Evolutionary conservation across 371 early-diverging fungal genomes (phyloP), one percentile per base, ranked within the genome.

Genomic region (Mortierella sp.): DNA sequence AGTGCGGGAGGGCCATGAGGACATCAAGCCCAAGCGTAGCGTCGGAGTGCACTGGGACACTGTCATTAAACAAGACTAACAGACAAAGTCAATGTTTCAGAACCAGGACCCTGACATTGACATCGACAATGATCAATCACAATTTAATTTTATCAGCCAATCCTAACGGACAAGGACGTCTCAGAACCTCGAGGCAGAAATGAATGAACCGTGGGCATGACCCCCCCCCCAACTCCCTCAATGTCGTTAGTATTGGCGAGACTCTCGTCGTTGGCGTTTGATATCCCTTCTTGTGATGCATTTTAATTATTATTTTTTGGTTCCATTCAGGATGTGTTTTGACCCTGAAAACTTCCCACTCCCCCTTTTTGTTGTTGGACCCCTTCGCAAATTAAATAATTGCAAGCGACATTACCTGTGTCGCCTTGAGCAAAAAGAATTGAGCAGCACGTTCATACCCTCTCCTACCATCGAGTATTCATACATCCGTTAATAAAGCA

Each of bases 11-110:
- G 35, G 96, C 27, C 97, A 96, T 76, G 87, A 92, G 81, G 96
- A 96, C 77, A 82, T 97, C 56, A 80, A 89, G 49, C 92, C 94
- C 11, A 91, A 89, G 72, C 89, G 90, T 65, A 92, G 92, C 10
- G 90, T 96, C 65, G 95, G 93, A 56, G 91, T 93, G 78, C 95
- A 95, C 77, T 94, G 91, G 93, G 93, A 93, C 7, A 91, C 93
- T 1, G 91, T 60, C 3, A 32, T 60, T 16, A 16, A 14, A 29
- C 32, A 60, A 16, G 35, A 2, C 35, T 3, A 35, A 35, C 1
- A 35, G 35, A 35, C 35, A 35, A 35, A 35, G 35, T 3, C 35
- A 35, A 35, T 1, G 27, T 74, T 27, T 41, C n/a, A 54, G 24
- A 18, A 63, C 16, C 32, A 56, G 27, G 27, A 27, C n/a, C n/a